phyloP scores from a whole-genome alignment of 352 stramenopile species.

The Pythium plurisporium region DNA sequence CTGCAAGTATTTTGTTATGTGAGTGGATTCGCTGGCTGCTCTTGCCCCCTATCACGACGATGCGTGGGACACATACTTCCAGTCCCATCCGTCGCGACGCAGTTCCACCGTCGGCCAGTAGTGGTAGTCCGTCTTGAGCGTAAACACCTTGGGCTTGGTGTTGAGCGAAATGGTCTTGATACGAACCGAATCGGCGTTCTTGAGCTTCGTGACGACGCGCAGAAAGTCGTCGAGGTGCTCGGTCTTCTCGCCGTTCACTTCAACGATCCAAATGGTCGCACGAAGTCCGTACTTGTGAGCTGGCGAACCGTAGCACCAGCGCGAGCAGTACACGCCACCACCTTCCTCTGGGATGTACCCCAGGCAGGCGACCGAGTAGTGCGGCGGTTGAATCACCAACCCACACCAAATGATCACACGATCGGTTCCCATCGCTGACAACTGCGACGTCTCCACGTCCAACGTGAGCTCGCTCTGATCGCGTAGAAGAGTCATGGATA shows the following conservation, averaged over 20 bases:
- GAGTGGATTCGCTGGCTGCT: no score
- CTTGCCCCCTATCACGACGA: slow-evolving; percentile 5
- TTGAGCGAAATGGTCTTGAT: slow-evolving; percentile 90
- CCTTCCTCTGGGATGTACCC: slow-evolving; percentile 86
- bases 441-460: slow-evolving; percentile 45
- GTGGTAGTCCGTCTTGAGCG: slow-evolving; percentile 89
- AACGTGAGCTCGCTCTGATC: slow-evolving; percentile 70
- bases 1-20: no score
- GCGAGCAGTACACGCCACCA: slow-evolving; percentile 84
- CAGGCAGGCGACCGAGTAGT: slow-evolving; percentile 79
- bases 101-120: slow-evolving; percentile 90
- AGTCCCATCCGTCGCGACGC: slow-evolving; percentile 53
- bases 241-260: slow-evolving; percentile 86
- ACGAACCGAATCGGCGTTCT: slow-evolving; percentile 78
- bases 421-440: slow-evolving; percentile 81
- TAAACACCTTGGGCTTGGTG: slow-evolving; percentile 86
- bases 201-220: slow-evolving; percentile 68
- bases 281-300: slow-evolving; percentile 89
- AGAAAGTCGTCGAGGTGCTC: slow-evolving; percentile 84
- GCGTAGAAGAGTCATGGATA: slow-evolving; percentile 69
- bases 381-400: slow-evolving; percentile 87
- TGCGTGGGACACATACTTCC: slow-evolving; percentile 63
- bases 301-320: slow-evolving; percentile 89
- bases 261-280: slow-evolving; percentile 89
- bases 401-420: slow-evolving; percentile 90